Conservation (phyloP, 1,284 basidiomycete genomes). For the Sparassis latifolia region DNA sequence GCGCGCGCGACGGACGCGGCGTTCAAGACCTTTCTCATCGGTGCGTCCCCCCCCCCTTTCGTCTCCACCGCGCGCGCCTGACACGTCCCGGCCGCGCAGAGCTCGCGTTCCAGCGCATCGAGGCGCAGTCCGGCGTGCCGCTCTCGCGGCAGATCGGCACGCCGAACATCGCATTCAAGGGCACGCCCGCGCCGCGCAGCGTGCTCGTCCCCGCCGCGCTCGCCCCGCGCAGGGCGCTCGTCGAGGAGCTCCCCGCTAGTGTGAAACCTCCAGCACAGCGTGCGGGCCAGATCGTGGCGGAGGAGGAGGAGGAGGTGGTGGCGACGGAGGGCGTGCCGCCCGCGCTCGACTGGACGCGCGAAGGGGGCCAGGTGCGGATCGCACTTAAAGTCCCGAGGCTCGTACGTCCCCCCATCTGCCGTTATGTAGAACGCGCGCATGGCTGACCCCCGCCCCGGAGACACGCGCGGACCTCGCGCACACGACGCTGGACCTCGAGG, state of each 20-base stretch:
- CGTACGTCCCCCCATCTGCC: conserved; percentile 29
- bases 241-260: too few species aligned
- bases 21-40: conserved; percentile 64
- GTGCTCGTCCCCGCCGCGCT: conserved; percentile 45
- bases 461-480: conserved; percentile 35
- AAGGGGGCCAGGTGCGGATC: conserved; percentile 32
- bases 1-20: conserved; percentile 49
- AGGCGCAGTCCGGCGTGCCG: conserved; percentile 46
- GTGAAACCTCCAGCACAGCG: neutral
- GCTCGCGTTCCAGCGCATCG: conserved; percentile 59
- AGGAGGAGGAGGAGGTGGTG: conserved; percentile 32
- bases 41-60: conserved; percentile 30
- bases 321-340: neutral
- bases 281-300: conserved; percentile 34
- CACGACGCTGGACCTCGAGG: conserved; percentile 55
- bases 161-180: conserved; percentile 68
- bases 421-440: neutral
- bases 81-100: conserved; percentile 32
- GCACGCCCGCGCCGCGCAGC: conserved; percentile 49
- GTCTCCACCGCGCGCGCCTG: neutral
- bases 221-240: conserved; percentile 18
- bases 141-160: conserved; percentile 61
- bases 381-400: conserved; percentile 46
- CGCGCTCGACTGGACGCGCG: conserved; percentile 14
- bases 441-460: conserved; percentile 24